Evolutionary conservation across 2,329 filamentous ascomycete genomes (phyloP), one percentile per base, ranked within the genome.

Genomic region (Phyllosticta citribraziliensis): DNA sequence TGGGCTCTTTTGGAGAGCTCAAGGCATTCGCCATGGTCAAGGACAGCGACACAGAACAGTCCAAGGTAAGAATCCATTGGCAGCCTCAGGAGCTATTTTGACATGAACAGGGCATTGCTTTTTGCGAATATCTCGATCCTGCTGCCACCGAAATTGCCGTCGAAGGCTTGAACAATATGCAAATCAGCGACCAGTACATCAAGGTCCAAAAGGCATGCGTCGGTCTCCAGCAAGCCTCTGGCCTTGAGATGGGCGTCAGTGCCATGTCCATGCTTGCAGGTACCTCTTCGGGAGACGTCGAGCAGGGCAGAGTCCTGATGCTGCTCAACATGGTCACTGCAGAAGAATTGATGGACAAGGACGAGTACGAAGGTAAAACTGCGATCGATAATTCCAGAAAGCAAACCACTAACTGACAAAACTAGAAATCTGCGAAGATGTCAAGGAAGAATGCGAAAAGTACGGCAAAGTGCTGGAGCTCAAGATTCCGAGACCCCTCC

Each of bases 311-410:
- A 61, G 93, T 99, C 17, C 74, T 99, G 63, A 93, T 96, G 76
- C 79, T 99, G 64, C 84, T 99, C 70, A 99, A 99, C 79, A 99
- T 99, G 94, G 93, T 99, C 40, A 99, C 94, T 0, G 82, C 91
- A 0, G 94, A 99, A 68, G 94, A 99, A 75, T 79, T 99, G 24
- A 85, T 97, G 76, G 92, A 97, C 71, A 87, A 86, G 57, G 92
- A 97, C 40, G 94, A 99, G 70, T 97, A 97, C 70, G 89, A 97
- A 76, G 93, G 93, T 92, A 81, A 70, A 79, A 8, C 27, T 68
- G 9, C 33, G 11, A 53, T 11, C 3, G 61, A 24, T 17, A 10
- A 30, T 56, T 33, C 47, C 53, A 14, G 61, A 19, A 24, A 59
- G 35, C 14, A 14, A 58, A 1, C 20, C 10, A 59, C 60, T 78